Evolutionary conservation across 257 asterid genomes (phyloP), one percentile per base, ranked within the genome.

Genomic region (Agastache rugosa): DNA sequence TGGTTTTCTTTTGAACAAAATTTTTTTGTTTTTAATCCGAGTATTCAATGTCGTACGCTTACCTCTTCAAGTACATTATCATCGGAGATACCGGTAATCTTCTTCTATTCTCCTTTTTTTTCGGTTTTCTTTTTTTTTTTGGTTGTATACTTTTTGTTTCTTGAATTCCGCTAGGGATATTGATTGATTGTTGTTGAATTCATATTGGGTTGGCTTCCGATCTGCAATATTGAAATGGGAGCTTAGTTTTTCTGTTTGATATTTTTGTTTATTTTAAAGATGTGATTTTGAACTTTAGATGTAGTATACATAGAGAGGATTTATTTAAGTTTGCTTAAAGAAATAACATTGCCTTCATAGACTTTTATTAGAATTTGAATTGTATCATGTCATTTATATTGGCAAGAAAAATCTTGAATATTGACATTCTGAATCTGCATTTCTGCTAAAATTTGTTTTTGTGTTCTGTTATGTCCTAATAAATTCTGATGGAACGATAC

Each of bases 51-150:
- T 88, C 93, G 71, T 88, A 88, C 78, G 87, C 86, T 39, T 86
- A 86, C 78, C 93, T 88, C 77, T 88, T 88, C 88, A 86, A 88
- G 88, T 88, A 88, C 89, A 88, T 88, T 65, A 84, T 88, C 76
- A 88, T 88, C 77, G 93, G 93, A 16, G 91, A 88, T 47, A 86
- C 89, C 17, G 91, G 91, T 86, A 88, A 34, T 51, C 66, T 11
- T 41, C 17, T 20, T 20, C 12, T 53, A 19, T 50, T 8, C 9
- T 2, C 10, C 15, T 29, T 31, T 15, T 6, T 0, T n/a, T n/a
- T n/a, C n/a, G n/a, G n/a, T n/a, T n/a, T 27, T 12, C 2, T 54
- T 1, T 3, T 35, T 19, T 50, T 0, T 69, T 17, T 14, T 41
- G 19, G n/a, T 35, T 14, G 61, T 29, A 39, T 37, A 14, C 37